phyloP scores from a whole-genome alignment of 2,329 filamentous ascomycete genomes.

The Aspergillus ibericus region DNA sequence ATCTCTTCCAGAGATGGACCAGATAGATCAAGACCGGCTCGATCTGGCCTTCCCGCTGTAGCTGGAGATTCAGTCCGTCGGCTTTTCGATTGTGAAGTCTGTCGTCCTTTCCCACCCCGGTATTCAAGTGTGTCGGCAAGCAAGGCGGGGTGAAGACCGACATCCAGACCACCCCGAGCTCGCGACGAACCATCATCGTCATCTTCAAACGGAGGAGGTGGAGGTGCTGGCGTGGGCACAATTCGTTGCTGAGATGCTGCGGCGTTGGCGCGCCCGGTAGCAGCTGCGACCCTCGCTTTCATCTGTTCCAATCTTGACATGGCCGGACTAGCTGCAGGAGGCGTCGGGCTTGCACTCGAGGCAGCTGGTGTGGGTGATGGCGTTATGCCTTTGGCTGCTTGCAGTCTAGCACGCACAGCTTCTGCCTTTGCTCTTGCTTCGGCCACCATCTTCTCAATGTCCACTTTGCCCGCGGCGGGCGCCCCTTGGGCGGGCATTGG shows the following conservation, averaged over 20 bases:
- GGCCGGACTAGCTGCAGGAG: constrained; percentile 42
- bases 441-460: constrained; percentile 50
- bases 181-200: constrained; percentile 50
- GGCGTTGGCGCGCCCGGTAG: constrained; percentile 56
- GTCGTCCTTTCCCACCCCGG: constrained; percentile 42
- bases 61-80: constrained; percentile 50
- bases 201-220: constrained; percentile 47
- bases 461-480: constrained; percentile 37
- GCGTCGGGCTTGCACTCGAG: constrained; percentile 38
- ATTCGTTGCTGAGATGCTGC: constrained; percentile 49
- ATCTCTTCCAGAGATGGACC: constrained; percentile 60
- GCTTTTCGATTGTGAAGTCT: constrained; percentile 53
- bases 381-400: constrained; percentile 36
- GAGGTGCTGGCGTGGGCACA: constrained; percentile 26
- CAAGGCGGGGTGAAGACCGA: constrained; percentile 75
- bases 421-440: constrained; percentile 51
- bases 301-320: constrained; percentile 72
- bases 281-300: constrained; percentile 76
- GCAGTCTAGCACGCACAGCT: constrained; percentile 49
- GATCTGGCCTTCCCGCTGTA: constrained; percentile 42
- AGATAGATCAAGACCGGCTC: constrained; percentile 56
- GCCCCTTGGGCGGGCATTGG: constrained; percentile 43
- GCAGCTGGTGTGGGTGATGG: constrained; percentile 24
- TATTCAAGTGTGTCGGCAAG: constrained; percentile 52
- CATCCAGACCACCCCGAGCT: constrained; percentile 68